Evolutionary conservation across 2,329 filamentous ascomycete species (phyloP).

Genomic region (Ophiostoma populinum): DNA sequence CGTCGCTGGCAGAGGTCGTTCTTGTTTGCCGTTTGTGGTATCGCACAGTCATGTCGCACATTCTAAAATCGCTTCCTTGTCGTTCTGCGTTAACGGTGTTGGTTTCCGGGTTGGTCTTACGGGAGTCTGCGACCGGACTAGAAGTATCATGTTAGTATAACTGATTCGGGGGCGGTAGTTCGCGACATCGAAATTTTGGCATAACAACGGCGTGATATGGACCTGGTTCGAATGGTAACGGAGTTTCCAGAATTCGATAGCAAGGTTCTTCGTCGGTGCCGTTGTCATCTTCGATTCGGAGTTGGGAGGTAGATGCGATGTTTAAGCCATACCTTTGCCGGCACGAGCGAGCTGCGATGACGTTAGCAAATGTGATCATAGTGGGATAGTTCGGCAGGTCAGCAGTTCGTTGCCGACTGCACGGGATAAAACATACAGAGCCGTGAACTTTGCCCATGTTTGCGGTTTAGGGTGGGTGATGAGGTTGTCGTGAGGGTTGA

Average conservation of each 20-base stretch:
- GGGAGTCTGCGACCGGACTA: constrained; percentile 13
- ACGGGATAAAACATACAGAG: constrained; percentile 8
- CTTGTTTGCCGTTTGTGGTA: too few relatives aligned
- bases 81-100: neutral
- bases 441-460: constrained; percentile 14
- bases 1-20: too few relatives aligned
- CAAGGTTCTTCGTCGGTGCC: neutral
- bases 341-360: constrained; percentile 12
- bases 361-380: constrained; percentile 6
- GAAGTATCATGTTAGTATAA: constrained; percentile 5
- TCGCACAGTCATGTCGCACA: neutral
- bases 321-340: constrained; percentile 78
- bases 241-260: too few relatives aligned
- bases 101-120: constrained; percentile 7
- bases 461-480: constrained; percentile 3
- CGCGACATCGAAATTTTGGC: neutral
- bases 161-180: neutral
- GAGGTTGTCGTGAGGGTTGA: constrained; percentile 4
- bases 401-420: neutral
- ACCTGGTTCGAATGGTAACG: too few relatives aligned
- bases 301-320: constrained; percentile 60
- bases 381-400: neutral
- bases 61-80: neutral
- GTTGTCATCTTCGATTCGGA: constrained; percentile 17
- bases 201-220: too few relatives aligned